Evolutionary conservation across 192 early-diverging fungal species (phyloP).

Genomic region (Backusella sp.): DNA sequence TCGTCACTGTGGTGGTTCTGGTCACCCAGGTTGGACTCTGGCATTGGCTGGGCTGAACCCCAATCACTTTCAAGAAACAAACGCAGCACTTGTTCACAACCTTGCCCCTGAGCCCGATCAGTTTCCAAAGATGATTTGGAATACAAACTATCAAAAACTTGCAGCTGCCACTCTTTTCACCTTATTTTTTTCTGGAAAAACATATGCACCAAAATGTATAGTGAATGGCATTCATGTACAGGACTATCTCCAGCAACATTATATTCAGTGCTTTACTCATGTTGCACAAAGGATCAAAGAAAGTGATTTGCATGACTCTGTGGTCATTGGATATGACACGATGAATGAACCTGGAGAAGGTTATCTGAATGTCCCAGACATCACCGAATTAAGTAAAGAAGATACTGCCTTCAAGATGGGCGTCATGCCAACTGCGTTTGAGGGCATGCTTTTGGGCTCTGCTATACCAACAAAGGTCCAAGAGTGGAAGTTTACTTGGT

Average conservation of each 20-base stretch:
- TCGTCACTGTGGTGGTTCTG: conserved; percentile 56
- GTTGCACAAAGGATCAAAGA: conserved; percentile 43
- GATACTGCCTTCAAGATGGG: conserved; percentile 48
- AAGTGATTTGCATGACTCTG: conserved; percentile 40
- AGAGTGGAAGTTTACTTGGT: conserved; percentile 49
- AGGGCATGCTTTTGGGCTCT: conserved; percentile 50
- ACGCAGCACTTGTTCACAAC: conserved; percentile 56
- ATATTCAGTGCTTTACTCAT: conserved; percentile 42
- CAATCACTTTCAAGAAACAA: conserved; percentile 39
- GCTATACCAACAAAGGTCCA: conserved; percentile 46
- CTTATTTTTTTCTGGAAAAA: conserved; percentile 48
- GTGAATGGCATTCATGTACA: conserved; percentile 54
- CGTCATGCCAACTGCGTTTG: conserved; percentile 49
- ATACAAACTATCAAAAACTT: conserved; percentile 57
- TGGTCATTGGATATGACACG: conserved; percentile 56
- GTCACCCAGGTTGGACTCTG: conserved; percentile 56
- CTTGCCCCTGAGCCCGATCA: conserved; percentile 37
- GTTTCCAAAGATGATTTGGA: conserved; percentile 64
- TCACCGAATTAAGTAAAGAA: conserved; percentile 41
- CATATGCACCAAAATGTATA: conserved; percentile 46
- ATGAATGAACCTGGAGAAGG: conserved; percentile 59
- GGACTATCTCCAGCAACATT: conserved; percentile 57
- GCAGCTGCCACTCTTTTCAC: conserved; percentile 58
- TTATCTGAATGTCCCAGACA: conserved; percentile 43
- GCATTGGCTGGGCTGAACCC: conserved; percentile 50